phyloP scores from a whole-genome alignment of 2,329 filamentous ascomycete species.

The Fusarium dlaminii region DNA sequence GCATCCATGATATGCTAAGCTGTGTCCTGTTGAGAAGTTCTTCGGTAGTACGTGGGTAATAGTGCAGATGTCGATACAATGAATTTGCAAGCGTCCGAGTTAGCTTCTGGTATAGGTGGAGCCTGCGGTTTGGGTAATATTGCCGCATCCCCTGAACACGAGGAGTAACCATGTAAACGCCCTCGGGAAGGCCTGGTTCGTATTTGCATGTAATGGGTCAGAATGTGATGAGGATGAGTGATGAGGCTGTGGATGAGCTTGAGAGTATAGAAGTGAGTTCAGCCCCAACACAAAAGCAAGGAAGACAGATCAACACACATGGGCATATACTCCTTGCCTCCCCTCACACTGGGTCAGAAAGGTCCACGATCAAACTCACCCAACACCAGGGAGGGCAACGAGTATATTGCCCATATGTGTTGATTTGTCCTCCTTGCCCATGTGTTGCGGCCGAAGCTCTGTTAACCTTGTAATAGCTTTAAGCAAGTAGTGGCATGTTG shows the following conservation, averaged over 20 bases:
- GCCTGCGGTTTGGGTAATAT: background rate
- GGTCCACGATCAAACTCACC: background rate
- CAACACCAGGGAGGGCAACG: background rate
- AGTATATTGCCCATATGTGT: background rate
- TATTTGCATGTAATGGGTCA: fast-evolving
- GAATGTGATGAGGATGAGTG: background rate
- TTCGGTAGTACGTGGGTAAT: fast-evolving
- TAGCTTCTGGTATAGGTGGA: background rate
- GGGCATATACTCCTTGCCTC: background rate
- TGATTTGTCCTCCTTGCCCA: background rate
- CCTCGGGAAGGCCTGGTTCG: too few species aligned
- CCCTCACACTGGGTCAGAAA: background rate
- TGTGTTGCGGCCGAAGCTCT: fast-evolving
- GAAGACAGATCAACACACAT: background rate
- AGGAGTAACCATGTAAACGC: background rate
- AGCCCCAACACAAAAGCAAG: background rate
- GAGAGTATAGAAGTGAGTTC: background rate
- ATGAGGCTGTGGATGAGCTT: background rate
- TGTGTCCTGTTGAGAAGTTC: background rate
- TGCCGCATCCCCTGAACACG: fast-evolving
- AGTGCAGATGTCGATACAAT: background rate
- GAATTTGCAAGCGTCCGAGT: background rate
- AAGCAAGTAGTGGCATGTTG: fast-evolving
- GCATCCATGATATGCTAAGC: fast-evolving
- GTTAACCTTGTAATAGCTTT: background rate